phyloP scores from a whole-genome alignment of 306 rosid genomes.

The Carpinus viminea region DNA sequence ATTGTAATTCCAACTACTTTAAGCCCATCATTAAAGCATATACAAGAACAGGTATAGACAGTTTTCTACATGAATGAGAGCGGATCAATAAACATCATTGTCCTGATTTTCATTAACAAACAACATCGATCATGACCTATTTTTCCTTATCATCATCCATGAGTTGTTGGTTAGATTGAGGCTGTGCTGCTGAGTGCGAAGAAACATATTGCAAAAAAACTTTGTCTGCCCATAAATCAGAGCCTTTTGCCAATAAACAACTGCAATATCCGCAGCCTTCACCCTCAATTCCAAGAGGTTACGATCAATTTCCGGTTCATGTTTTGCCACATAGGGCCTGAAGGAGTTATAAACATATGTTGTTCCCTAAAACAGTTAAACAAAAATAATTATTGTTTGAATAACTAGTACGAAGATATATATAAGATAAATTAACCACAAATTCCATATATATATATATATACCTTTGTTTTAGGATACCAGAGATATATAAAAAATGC shows the following conservation, averaged over 20 bases:
- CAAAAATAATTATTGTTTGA: background rate
- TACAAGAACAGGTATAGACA: background rate
- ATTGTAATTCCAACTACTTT: too few relatives aligned
- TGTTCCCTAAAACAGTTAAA: constrained; percentile 27
- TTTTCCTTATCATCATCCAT: background rate
- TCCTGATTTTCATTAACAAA: background rate
- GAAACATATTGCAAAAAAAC: constrained; percentile 27
- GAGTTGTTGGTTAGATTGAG: background rate
- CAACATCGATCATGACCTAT: background rate
- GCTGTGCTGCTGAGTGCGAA: background rate
- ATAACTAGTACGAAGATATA: background rate
- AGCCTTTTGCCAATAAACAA: constrained; percentile 30
- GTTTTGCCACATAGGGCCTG: constrained; percentile 27
- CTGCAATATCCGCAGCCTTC: constrained; percentile 24
- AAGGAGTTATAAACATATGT: constrained; percentile 21
- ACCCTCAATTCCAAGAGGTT: constrained; percentile 28
- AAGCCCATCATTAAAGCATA: too few relatives aligned
- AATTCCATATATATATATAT: background rate
- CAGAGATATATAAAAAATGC: constrained; percentile 43
- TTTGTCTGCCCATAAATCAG: constrained; percentile 20
- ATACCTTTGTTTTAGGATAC: constrained; percentile 42
- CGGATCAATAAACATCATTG: background rate
- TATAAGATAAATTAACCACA: background rate
- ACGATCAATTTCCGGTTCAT: constrained; percentile 39
- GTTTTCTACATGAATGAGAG: background rate